phyloP scores from a whole-genome alignment of 768 basidiomycete species.

The Tricholoma furcatifolium region DNA sequence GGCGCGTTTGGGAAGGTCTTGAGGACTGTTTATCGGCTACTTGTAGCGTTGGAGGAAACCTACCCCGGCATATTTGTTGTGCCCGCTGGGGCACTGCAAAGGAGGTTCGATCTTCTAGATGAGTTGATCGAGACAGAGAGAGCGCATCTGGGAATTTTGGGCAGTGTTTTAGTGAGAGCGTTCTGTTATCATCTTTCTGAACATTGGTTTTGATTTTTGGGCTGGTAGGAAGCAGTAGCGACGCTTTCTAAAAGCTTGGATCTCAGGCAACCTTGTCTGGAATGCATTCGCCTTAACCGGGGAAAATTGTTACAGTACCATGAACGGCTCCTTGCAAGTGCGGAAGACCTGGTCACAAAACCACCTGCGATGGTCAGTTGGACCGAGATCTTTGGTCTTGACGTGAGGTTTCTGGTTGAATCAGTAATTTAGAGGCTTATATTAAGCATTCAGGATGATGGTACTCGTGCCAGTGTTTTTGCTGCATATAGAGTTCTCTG shows the following conservation, averaged over 20 bases:
- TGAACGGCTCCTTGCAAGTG: conserved; percentile 14
- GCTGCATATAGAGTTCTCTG: conserved; percentile 36
- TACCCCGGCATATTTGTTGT: conserved; percentile 35
- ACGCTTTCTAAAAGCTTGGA: conserved; percentile 22
- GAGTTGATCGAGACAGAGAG: conserved; percentile 33
- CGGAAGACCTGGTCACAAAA: conserved; percentile 11
- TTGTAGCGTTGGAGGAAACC: conserved; percentile 31
- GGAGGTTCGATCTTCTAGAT: conserved; percentile 24
- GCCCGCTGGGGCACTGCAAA: conserved; percentile 23
- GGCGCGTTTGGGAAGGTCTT: conserved; percentile 36
- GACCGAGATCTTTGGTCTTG: conserved; percentile 20
- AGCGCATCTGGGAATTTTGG: conserved; percentile 26
- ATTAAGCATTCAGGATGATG: conserved; percentile 17
- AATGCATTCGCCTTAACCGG: conserved; percentile 21
- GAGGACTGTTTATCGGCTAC: conserved; percentile 32
- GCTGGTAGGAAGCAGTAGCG: conserved; percentile 30
- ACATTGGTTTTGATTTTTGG: not conserved
- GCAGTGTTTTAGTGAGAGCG: conserved; percentile 27
- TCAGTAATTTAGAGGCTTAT: not conserved
- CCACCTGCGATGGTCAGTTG: conserved; percentile 10
- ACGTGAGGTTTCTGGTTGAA: conserved; percentile 6
- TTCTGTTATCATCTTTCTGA: not conserved
- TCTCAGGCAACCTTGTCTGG: conserved; percentile 18
- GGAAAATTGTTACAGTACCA: conserved; percentile 22
- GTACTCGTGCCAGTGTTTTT: conserved; percentile 26